These are phyloP conservation scores for Gaertneriomyces semiglobifer DNA, from an alignment of 192 early-diverging fungal species.

Conservation along the genomic window DNA sequence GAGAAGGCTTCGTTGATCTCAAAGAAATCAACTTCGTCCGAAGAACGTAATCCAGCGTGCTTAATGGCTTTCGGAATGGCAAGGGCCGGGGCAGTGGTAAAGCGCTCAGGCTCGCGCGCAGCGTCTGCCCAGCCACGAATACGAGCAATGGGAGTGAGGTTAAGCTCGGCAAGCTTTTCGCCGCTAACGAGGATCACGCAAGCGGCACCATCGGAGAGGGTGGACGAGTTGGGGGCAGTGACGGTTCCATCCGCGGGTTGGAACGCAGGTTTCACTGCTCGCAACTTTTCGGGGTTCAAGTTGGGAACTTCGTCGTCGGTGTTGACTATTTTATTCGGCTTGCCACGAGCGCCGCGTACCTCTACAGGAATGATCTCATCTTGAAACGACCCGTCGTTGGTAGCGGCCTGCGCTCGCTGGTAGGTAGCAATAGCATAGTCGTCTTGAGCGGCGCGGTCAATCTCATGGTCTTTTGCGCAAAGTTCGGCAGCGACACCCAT, in stretches of 20 bases:
- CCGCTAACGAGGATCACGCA: conserved; percentile 82
- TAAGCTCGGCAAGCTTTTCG: conserved; percentile 65
- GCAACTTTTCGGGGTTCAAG: conserved; percentile 80
- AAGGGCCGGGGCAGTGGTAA: conserved; percentile 90
- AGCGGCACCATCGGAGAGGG: conserved; percentile 92
- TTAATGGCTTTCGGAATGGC: conserved; percentile 89
- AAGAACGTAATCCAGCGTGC: conserved; percentile 67
- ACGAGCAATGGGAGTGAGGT: conserved; percentile 81
- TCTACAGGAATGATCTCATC: conserved; percentile 82
- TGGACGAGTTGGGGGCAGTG: conserved; percentile 90
- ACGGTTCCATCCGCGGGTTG: conserved; percentile 79
- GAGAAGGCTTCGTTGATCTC: conserved; percentile 99
- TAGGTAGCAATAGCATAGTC: conserved; percentile 82
- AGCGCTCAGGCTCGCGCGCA: conserved; percentile 82
- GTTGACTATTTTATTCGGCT: conserved; percentile 73
- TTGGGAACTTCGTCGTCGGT: conserved; percentile 81
- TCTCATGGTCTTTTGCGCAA: conserved; percentile 72
- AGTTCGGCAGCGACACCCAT: conserved; percentile 60
- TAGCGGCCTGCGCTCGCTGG: conserved; percentile 81
- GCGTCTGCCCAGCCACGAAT: conserved; percentile 88
- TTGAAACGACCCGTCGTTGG: conserved; percentile 73
- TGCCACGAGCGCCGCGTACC: conserved; percentile 74
- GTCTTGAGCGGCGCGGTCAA: conserved; percentile 84
- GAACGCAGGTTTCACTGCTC: conserved; percentile 85
- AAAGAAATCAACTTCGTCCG: conserved; percentile 82